Base-by-base conservation (phyloP, 78 protist species). In the Dictyostelium purpureum region DNA sequence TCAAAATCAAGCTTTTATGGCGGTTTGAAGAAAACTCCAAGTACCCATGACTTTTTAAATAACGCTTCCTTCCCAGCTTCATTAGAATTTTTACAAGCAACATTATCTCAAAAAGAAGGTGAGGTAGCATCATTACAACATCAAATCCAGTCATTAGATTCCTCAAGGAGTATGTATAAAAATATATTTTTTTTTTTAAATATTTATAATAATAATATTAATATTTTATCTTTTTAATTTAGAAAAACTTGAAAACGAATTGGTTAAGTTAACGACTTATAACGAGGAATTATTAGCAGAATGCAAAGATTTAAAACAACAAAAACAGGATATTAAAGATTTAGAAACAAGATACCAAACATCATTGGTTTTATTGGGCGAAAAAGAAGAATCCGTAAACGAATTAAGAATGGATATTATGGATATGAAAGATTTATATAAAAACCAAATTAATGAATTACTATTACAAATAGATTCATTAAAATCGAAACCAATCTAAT, bases 351-450 rank as follows among this genome's bases (percentile, higher is more conserved):
- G 90, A 37, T 73, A 81, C 37, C 37, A 65, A 33, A 79, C 95
- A 6, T 69, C 90, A 12, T 40, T 91, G 38, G 83, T 63, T 16
- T n/a, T 91, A 51, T 51, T 91, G 28, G 95, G 95, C 33, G 95
- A 91, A 56, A 77, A 73, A 28, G 95, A 91, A 56, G 95, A 91
- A 28, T 33, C 75, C 38, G 90, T 91, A 14, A 77, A 77, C 67
- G 95, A 91, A 78, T 26, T 79, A 31, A 74, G 49, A 38, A 26
- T 79, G 56, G 95, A 91, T 71, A 79, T 91, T 10, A 26, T 79
- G 21, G 95, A 91, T 85, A 51, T 91, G 89, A 91, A 91, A 56
- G 90, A 77, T 54, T 47, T 79, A 56, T 91, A 91, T 49, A 77
- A 73, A 42, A 73, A 42, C 19, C 90, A 91, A 77, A 69, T 91